Base-by-base conservation (phyloP, 192 early-diverging fungal species). In the Linnemannia schmuckeri region DNA sequence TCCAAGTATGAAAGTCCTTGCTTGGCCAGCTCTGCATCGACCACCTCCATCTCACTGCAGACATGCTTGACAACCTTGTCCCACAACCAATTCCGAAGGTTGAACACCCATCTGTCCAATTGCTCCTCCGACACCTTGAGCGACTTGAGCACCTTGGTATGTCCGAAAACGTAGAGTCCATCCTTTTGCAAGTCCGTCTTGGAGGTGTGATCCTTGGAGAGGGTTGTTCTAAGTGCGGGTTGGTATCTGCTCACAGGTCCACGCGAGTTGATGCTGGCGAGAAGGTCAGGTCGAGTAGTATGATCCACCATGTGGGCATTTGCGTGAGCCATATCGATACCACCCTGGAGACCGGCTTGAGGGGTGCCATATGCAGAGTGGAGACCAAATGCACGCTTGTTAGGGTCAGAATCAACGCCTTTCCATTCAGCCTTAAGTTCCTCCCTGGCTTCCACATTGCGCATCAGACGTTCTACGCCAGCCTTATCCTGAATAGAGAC, bases 71-170 rank as follows among this genome's bases (percentile, higher is more conserved):
- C 71, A 63, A 87, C 44, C 18, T 47, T 76, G 61, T 81, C 72
- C 85, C 85, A 87, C 40, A 87, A 74, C 85, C 85, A 87, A 72
- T 87, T 81, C 37, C 85, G 79, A 72, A 87, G 54, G 55, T 87
- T 87, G 63, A 81, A 81, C 15, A 52, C 79, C 85, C 85, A 87
- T 40, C 80, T 76, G 42, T 87, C 85, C 20, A 87, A 76, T 54
- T 87, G 85, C 24, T 68, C 70, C 30, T 87, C 85, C 27, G 79
- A 77, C 35, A 87, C 22, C 42, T 87, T 87, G 35, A 87, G 79
- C 33, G 72, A 78, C 76, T 81, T 81, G 47, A 87, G 75, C 10
- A 87, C 85, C 76, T 87, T 87, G 44, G 61, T 47, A 57, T 87
- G 68, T 12, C 80, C 76, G 35, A 78, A 76, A 75, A 81, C 85